Evolutionary conservation across 495 filamentous ascomycete species (phyloP).

Genomic region (Immersiella caudata): DNA sequence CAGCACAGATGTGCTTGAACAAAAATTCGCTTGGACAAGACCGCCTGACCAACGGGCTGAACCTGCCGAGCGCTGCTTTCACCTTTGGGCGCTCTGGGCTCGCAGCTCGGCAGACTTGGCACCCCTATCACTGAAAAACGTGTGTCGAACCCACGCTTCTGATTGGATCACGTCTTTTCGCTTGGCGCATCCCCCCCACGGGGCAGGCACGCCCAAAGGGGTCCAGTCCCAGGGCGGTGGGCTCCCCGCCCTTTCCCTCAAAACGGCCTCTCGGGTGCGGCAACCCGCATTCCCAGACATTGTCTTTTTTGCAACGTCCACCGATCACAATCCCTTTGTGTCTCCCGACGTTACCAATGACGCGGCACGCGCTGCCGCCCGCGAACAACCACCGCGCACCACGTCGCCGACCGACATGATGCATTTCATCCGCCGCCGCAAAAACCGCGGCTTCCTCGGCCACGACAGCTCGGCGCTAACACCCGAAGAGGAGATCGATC

Average conservation of each 20-base stretch:
- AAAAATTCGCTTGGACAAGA: not conserved
- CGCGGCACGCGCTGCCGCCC: not conserved
- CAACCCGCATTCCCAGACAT: not conserved
- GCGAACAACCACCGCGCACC: not conserved
- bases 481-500: constrained; percentile 34
- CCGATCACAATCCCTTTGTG: not conserved
- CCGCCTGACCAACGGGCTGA: not conserved
- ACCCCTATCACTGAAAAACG: not conserved
- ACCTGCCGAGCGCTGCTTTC: not conserved
- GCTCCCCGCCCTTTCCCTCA: not conserved
- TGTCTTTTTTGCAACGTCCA: too few species aligned
- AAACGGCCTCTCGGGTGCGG: not conserved
- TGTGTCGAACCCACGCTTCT: not conserved
- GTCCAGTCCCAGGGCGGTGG: not conserved
- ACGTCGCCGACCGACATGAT: not conserved
- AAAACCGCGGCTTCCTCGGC: constrained; percentile 38
- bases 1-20: too few species aligned
- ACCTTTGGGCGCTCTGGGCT: not conserved
- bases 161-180: not conserved
- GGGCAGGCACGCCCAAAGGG: not conserved
- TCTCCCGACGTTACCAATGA: not conserved
- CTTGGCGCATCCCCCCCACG: not conserved
- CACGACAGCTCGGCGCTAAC: constrained; percentile 35
- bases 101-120: not conserved
- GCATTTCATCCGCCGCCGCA: not conserved